Evolutionary conservation across 257 asterid genomes (phyloP).

Genomic region (Knoxia roxburghii): DNA sequence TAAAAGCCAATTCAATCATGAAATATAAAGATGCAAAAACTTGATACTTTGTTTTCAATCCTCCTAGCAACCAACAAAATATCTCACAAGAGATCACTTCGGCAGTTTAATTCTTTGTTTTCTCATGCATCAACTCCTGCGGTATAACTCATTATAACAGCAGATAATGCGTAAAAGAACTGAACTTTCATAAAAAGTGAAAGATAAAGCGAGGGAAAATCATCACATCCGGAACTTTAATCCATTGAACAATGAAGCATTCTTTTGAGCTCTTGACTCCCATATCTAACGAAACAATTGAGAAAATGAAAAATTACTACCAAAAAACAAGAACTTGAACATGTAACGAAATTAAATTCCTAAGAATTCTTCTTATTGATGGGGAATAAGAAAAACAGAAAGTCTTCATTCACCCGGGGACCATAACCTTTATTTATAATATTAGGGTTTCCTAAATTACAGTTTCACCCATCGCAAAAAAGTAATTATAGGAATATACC

Average conservation of each 20-base stretch:
- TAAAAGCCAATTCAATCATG: too few species aligned
- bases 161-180: background rate
- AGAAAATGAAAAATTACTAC: background rate
- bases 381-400: too few species aligned
- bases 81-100: background rate
- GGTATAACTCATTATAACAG: background rate
- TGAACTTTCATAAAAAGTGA: background rate
- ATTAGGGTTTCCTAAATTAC: too few species aligned
- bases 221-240: conserved; percentile 79
- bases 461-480: too few species aligned
- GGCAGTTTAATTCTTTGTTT: background rate
- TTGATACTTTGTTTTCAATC: too few species aligned
- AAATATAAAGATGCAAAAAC: too few species aligned
- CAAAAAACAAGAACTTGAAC: background rate
- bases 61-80: too few species aligned
- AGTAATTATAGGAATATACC: too few species aligned
- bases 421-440: too few species aligned
- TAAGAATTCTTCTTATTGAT: too few species aligned
- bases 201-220: conserved; percentile 7
- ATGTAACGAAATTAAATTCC: too few species aligned
- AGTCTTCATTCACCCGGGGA: too few species aligned
- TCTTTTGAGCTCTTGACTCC: conserved; percentile 60
- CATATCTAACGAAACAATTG: conserved; percentile 50
- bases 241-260: conserved; percentile 69
- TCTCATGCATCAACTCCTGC: background rate